phyloP scores from a whole-genome alignment of 768 basidiomycete genomes.

The Serpula lacrymans region DNA sequence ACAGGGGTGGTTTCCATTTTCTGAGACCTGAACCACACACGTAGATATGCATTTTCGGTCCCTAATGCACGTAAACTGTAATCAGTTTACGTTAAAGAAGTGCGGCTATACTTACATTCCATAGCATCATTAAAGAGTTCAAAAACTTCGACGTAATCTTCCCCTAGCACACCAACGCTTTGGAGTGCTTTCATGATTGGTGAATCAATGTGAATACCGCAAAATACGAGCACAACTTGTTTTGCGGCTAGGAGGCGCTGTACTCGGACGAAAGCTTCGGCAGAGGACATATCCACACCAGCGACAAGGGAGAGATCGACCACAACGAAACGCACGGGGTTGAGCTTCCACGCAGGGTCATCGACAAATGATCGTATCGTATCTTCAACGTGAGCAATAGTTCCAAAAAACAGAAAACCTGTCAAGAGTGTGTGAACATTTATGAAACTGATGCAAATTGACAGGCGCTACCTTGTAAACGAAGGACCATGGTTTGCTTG shows the following conservation, averaged over 20 bases:
- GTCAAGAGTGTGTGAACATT: not conserved
- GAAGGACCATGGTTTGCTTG: conserved; percentile 84
- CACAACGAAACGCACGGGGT: conserved; percentile 86
- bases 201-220: conserved; percentile 68
- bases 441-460: not conserved
- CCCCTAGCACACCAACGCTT: conserved; percentile 78
- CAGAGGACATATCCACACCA: conserved; percentile 92
- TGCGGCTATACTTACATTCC: conserved; percentile 63
- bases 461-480: conserved; percentile 70
- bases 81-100: conserved; percentile 1
- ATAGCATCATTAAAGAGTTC: conserved; percentile 82
- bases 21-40: conserved; percentile 70
- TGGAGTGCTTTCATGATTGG: conserved; percentile 68
- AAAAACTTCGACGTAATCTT: conserved; percentile 78
- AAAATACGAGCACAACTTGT: conserved; percentile 83
- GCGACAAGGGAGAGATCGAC: conserved; percentile 83
- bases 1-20: conserved; percentile 48
- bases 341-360: conserved; percentile 62
- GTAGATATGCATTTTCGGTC: conserved; percentile 93
- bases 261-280: conserved; percentile 91
- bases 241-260: conserved; percentile 76
- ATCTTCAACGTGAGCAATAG: conserved; percentile 87
- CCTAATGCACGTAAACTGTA: conserved; percentile 35
- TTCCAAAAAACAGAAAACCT: conserved; percentile 92
- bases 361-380: conserved; percentile 76